A percentile compares a stretch with the other conserved stretches of the same genome.
phyloP scores from a whole-genome alignment of 805 yeast species.

The Saccharomycopsis fodiens region DNA sequence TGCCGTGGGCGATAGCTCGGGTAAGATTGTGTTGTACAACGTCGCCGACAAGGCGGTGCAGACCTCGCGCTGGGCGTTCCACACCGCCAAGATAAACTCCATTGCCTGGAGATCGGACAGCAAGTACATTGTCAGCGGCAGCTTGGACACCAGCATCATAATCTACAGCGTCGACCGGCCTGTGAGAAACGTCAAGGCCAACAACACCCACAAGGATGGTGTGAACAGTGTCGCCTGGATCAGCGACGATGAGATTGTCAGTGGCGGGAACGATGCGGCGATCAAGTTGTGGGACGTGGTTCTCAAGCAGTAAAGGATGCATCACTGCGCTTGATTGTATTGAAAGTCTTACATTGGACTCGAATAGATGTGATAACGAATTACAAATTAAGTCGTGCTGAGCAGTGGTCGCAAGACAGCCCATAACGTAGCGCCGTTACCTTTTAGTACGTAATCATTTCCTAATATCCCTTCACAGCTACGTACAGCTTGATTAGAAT shows the following conservation, averaged over 20 bases:
- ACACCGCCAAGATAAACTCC: slow-evolving; percentile 70
- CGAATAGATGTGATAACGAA: no score
- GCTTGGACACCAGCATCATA: slow-evolving; percentile 75
- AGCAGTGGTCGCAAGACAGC: no score
- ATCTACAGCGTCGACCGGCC: slow-evolving; percentile 78
- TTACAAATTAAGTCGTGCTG: no score
- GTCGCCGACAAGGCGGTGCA: slow-evolving; percentile 45
- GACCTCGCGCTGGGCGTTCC: slow-evolving; percentile 95
- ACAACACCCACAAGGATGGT: slow-evolving; percentile 87
- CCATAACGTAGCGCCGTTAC: no score
- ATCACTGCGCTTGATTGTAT: no score
- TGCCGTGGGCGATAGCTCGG: slow-evolving; percentile 83
- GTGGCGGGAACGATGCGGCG: slow-evolving; percentile 77
- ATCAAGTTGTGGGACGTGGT: slow-evolving; percentile 60
- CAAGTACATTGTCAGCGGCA: slow-evolving; percentile 66
- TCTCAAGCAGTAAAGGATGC: not conserved
- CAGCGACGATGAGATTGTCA: slow-evolving; percentile 41
- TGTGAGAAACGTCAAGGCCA: slow-evolving; percentile 60
- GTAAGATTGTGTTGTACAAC: slow-evolving; percentile 74
- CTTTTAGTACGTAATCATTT: no score
- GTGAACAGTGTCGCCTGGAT: slow-evolving; percentile 70
- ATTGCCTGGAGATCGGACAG: slow-evolving; percentile 77
- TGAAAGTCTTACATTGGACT: no score
- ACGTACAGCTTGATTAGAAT: no score
- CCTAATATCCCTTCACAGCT: no score